Evolutionary conservation across 768 basidiomycete genomes (phyloP), one percentile per base, ranked within the genome.

Genomic region (Tulasnella sp.): DNA sequence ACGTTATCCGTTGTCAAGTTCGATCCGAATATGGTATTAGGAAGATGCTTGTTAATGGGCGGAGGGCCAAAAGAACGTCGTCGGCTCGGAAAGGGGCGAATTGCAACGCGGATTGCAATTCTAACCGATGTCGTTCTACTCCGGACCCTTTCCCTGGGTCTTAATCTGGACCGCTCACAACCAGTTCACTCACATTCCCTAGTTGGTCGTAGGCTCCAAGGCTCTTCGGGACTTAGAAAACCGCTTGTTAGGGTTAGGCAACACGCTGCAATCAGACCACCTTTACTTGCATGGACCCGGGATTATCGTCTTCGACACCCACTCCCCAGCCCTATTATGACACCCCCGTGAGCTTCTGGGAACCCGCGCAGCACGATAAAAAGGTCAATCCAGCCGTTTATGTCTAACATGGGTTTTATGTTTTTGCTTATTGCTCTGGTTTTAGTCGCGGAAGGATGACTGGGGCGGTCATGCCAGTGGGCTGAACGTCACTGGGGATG

Each of bases 401-500:
- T 27, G 9, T 24, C n/a, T 5, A 62, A 10, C 8, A 3, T 14
- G 24, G 3, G 9, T n/a, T 62, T 62, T 3, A 21, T 27, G 24
- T 5, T n/a, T n/a, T 27, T 3, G n/a, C 58, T 62, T 3, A 48
- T 34, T 34, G 19, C 58, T 62, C 27, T 14, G 58, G 9, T 3
- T 62, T 62, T 73, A 73, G 72, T 19, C 34, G 72, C 36, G 42
- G 36, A 73, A 73, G 72, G 72, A 73, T 18, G 72, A 73, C 18
- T 24, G n/a, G 42, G 34, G 2, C 19, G 19, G 14, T 5, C 72
- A 44, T 9, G 4, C 31, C 18, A 18, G 38, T 44, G 24, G 31
- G n/a, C 31, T 31, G 36, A 38, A 31, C 34, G n/a, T 39, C 34
- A 4, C 72, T 39, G 72, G 72, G 42, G 72, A 73, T 38, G 72